Conservation (phyloP, 1,139 yeast species). For the Geotrichum reessii region DNA sequence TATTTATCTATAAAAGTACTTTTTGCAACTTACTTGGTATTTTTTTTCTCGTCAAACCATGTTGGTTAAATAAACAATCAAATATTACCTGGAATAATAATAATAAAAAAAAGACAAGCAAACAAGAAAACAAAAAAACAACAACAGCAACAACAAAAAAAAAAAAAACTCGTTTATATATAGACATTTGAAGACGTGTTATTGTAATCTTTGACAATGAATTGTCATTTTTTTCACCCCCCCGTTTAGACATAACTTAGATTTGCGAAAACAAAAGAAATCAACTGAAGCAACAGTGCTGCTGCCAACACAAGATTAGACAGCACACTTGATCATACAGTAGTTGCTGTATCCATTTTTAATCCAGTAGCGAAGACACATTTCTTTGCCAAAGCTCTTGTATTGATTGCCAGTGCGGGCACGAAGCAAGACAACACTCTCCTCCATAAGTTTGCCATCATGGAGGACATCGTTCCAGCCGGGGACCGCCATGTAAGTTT, state of each 20-base stretch:
- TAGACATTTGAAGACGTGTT: not conserved
- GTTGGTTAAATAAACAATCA: not conserved
- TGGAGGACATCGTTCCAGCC: slow-evolving; percentile 21
- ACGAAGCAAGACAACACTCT: slow-evolving; percentile 17
- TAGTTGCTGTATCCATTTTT: slow-evolving; percentile 15
- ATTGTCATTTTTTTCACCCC: not conserved
- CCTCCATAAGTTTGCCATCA: slow-evolving; percentile 19
- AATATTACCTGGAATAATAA: no score
- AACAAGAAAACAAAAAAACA: not conserved
- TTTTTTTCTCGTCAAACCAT: not conserved
- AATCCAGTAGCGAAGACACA: slow-evolving; percentile 19
- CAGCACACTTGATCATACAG: slow-evolving; percentile 11
- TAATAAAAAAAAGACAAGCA: not conserved
- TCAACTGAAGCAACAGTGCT: no score
- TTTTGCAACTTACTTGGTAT: no score
- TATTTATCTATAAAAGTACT: no score
- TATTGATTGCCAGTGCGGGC: slow-evolving; percentile 15
- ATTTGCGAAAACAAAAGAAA: not conserved
- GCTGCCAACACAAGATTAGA: not conserved
- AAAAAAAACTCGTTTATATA: not conserved
- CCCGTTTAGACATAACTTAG: no score
- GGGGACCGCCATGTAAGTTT: slow-evolving; percentile 19
- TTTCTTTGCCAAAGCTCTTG: slow-evolving; percentile 18
- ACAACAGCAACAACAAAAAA: not conserved
- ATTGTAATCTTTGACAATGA: not conserved